Percentiles rank a stretch among this genome's conserved stretches.
Evolutionary conservation across 805 yeast species (phyloP).

Genomic region (Saccharomycopsis capsularis): DNA sequence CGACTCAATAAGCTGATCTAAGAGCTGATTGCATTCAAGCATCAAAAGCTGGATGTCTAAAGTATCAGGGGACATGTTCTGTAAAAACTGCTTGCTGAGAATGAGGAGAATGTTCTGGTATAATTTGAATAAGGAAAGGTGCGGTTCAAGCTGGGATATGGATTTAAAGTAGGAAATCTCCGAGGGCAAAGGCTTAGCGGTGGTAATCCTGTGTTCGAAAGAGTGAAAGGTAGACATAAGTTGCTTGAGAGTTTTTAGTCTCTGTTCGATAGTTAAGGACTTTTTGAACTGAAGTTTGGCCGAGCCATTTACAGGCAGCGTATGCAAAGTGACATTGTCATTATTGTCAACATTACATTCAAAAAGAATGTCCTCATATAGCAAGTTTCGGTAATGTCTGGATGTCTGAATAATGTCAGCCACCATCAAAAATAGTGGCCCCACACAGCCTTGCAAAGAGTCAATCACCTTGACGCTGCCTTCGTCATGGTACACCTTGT

Average conservation of each 20-base stretch:
- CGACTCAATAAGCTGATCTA: slow-evolving; percentile 5
- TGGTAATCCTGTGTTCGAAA: not conserved
- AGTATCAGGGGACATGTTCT: not conserved
- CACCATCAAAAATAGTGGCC: slow-evolving; percentile 16
- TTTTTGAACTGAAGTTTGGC: not conserved
- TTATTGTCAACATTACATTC: not conserved
- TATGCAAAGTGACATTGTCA: not conserved
- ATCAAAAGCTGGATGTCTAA: slow-evolving; percentile 10
- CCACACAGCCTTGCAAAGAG: slow-evolving; percentile 15
- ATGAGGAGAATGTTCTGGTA: slow-evolving; percentile 9
- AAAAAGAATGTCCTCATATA: not conserved
- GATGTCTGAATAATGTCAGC: slow-evolving; percentile 5
- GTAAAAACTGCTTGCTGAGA: not conserved
- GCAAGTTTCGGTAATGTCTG: not conserved
- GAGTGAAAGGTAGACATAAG: not conserved
- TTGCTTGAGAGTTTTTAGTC: not conserved
- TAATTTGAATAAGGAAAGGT: slow-evolving; percentile 6
- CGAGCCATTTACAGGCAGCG: not conserved
- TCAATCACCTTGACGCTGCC: slow-evolving; percentile 14
- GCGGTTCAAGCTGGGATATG: slow-evolving; percentile 7
- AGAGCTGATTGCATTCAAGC: not conserved
- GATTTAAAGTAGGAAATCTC: slow-evolving; percentile 8
- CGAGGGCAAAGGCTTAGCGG: not conserved
- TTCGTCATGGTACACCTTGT: slow-evolving; percentile 6
- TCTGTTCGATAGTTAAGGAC: not conserved